Base-by-base conservation (phyloP, 2,329 filamentous ascomycete genomes). In the Dactylellina haptotyla region DNA sequence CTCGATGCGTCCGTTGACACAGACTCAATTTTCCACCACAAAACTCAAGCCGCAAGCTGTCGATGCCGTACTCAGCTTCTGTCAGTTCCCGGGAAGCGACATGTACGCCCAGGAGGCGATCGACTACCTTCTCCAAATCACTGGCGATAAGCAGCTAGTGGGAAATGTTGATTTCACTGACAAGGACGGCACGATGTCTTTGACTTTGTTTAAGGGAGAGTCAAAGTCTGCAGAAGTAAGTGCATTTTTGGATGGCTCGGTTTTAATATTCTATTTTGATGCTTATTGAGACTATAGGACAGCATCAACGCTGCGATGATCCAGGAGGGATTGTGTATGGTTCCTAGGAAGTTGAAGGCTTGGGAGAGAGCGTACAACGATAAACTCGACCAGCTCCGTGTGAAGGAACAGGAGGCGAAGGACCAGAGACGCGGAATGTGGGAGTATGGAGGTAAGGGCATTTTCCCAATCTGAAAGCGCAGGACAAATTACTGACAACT, bases 261-360 rank as follows among this genome's bases (percentile, higher is more conserved):
- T 32, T n/a, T 28, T 23, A 1, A 12, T 10, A 18, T 50, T 46
- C 2, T 57, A 4, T 37, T 46, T 43, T 43, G 48, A 10, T 45
- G 30, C 16, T 56, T 12, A 43, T 12, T 26, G 12, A 20, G 23
- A 30, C 81, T 88, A 64, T 88, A 89, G 71, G 88, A 95, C 79
- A 97, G 91, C 77, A 85, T 98, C 81, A 99, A 98, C 82, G 91
- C 91, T 50, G 93, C 97, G 70, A 86, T 98, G 30, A 87, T 97
- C 14, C 86, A 85, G 10, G 90, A 91, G 79, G 95, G 95, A 39
- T 86, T 94, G 76, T 94, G 91, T 37, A 93, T 97, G 90, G 92
- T 98, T 39, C 91, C 93, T 18, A 88, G 87, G 80, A 98, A 98
- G 85, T 84, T 97, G 79, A 95, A 93, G 87, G 85, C 88, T 0